These are phyloP conservation scores for Alternaria sp. DNA, from an alignment of 2,329 filamentous ascomycete species.

Conservation along the genomic window DNA sequence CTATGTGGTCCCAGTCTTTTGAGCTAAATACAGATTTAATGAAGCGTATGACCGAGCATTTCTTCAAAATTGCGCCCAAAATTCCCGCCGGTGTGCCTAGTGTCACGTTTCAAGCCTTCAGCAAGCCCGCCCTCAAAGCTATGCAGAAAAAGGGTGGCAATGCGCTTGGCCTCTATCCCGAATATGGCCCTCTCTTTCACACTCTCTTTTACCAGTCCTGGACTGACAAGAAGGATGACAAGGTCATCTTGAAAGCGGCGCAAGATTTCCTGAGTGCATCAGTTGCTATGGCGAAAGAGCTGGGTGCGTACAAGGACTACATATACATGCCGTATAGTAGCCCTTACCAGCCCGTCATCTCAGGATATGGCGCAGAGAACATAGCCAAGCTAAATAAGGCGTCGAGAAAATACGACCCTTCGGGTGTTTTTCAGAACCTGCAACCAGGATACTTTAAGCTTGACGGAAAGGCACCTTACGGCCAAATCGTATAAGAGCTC, in stretches of 20 bases:
- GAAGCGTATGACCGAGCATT: slow-evolving; percentile 27
- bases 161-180: slow-evolving; percentile 32
- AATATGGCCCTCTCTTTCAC: slow-evolving; percentile 27
- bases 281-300: slow-evolving; percentile 11
- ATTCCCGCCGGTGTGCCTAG: not conserved
- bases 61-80: slow-evolving; percentile 21
- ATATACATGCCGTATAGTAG: slow-evolving; percentile 59
- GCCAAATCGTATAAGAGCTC: not conserved
- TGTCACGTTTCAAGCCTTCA: slow-evolving; percentile 35
- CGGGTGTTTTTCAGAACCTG: slow-evolving; percentile 20
- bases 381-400: slow-evolving; percentile 25
- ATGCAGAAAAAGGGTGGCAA: slow-evolving; percentile 41
- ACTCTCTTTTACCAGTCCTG: slow-evolving; percentile 33
- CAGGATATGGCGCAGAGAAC: slow-evolving; percentile 53
- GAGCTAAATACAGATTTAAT: slow-evolving; percentile 33
- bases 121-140: slow-evolving; percentile 21
- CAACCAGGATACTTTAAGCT: slow-evolving; percentile 25
- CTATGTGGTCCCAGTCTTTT: slow-evolving; percentile 40
- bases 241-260: slow-evolving; percentile 24
- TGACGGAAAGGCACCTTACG: slow-evolving; percentile 3
- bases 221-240: slow-evolving; percentile 31
- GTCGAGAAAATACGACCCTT: slow-evolving; percentile 22
- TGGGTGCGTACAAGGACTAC: slow-evolving; percentile 21
- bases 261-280: slow-evolving; percentile 21
- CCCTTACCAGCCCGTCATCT: slow-evolving; percentile 53